Conservation (phyloP, 768 basidiomycete species). For the Thelephora ganbajun region DNA sequence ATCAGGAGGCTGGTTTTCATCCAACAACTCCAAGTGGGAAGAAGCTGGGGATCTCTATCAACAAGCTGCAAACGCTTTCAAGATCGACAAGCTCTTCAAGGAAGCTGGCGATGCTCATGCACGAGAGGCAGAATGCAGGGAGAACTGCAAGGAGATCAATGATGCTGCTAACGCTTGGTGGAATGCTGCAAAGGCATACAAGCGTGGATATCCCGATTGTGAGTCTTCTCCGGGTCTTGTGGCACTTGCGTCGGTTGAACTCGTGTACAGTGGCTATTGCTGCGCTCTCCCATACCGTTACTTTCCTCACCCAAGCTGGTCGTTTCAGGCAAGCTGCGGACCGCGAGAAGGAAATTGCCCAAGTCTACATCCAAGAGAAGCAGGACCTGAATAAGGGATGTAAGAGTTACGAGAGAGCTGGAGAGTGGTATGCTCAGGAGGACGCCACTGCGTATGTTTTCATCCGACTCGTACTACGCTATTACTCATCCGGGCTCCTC, state of each 20-base stretch:
- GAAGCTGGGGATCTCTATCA: slow-evolving; percentile 94
- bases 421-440: slow-evolving; percentile 96
- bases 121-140: slow-evolving; percentile 88
- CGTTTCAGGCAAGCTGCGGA: slow-evolving; percentile 97
- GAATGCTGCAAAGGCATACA: slow-evolving; percentile 95
- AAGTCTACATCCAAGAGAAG: slow-evolving; percentile 78
- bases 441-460: slow-evolving; percentile 85
- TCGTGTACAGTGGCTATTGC: slow-evolving; percentile 64
- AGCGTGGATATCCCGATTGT: slow-evolving; percentile 79
- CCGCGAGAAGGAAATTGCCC: slow-evolving; percentile 92
- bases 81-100: slow-evolving; percentile 83
- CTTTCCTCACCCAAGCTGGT: slow-evolving; percentile 68
- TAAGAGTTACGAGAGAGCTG: slow-evolving; percentile 84
- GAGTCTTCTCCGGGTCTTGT: slow-evolving; percentile 14
- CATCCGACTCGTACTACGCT: not conserved
- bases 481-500: slow-evolving; percentile 4
- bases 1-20: slow-evolving; percentile 81
- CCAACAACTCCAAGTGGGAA: slow-evolving; percentile 72
- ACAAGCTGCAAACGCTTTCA: slow-evolving; percentile 87
- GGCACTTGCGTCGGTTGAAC: not conserved
- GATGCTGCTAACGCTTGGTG: slow-evolving; percentile 99
- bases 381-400: slow-evolving; percentile 75
- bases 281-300: slow-evolving; percentile 74
- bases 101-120: slow-evolving; percentile 88
- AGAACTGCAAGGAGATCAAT: slow-evolving; percentile 74